phyloP scores from a whole-genome alignment of 495 filamentous ascomycete genomes.

The Xylaria acuta region DNA sequence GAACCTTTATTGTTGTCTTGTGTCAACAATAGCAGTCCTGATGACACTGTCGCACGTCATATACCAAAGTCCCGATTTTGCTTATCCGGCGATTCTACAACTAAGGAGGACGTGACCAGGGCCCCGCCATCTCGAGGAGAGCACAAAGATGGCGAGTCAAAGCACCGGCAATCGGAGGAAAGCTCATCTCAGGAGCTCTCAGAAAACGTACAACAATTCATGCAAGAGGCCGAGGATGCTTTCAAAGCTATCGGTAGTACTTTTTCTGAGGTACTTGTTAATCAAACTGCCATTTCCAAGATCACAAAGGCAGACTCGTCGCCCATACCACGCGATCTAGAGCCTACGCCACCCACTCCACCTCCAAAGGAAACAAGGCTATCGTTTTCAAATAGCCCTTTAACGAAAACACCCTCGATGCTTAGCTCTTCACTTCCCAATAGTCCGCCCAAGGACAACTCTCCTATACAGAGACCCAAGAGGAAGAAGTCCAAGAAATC shows the following conservation, averaged over 20 bases:
- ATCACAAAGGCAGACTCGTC: constrained; percentile 18
- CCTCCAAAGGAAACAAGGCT: constrained; percentile 21
- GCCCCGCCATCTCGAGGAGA: constrained; percentile 21
- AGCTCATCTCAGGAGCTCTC: constrained; percentile 31
- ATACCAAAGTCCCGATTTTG: constrained; percentile 26
- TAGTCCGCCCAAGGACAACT: constrained; percentile 9
- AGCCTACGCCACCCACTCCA: constrained; percentile 20
- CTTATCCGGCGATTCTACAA: background rate
- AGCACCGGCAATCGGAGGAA: constrained; percentile 28
- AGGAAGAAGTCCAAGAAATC: constrained; percentile 52
- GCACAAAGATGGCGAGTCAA: constrained; percentile 35
- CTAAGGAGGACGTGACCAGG: background rate
- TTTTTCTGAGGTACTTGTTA: constrained; percentile 41
- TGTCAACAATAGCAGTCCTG: constrained; percentile 31
- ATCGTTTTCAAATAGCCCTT: constrained; percentile 19
- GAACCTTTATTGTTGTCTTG: constrained; percentile 36
- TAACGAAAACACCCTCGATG: background rate
- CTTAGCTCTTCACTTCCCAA: background rate
- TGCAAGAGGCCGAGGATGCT: constrained; percentile 53
- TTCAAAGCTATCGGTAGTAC: constrained; percentile 46
- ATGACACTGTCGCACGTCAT: constrained; percentile 25
- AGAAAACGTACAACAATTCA: constrained; percentile 50
- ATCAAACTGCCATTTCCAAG: constrained; percentile 24
- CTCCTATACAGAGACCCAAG: constrained; percentile 36
- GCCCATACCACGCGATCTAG: constrained; percentile 8